Evolutionary conservation across 306 rosid genomes (phyloP).

Genomic region (Sindora glabra): DNA sequence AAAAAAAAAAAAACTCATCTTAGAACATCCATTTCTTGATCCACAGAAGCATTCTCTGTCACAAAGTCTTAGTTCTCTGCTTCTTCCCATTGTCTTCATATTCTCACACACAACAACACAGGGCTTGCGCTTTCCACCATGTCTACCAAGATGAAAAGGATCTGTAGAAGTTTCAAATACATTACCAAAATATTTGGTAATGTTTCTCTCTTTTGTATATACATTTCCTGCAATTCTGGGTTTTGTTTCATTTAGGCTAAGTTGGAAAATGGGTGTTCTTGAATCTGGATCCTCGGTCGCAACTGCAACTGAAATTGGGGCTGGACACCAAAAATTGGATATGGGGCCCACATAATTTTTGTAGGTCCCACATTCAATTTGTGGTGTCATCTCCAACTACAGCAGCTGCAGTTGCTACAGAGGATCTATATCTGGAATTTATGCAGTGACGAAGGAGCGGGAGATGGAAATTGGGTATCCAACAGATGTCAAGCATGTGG

Average conservation of each 20-base stretch:
- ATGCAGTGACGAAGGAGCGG: conserved; percentile 81
- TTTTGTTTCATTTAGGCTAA: conserved; percentile 15
- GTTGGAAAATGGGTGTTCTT: conserved; percentile 16
- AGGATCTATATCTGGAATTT: too few species aligned
- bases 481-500: conserved; percentile 83
- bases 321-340: too few species aligned
- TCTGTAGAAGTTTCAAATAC: conserved; percentile 42
- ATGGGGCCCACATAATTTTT: too few species aligned
- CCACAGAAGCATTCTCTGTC: conserved; percentile 27
- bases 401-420: too few species aligned
- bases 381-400: too few species aligned
- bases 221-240: not conserved
- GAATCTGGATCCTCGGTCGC: too few species aligned
- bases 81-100: conserved; percentile 14
- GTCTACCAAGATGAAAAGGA: conserved; percentile 55
- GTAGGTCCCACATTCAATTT: too few species aligned
- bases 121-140: conserved; percentile 45
- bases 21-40: conserved; percentile 21
- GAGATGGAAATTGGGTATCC: conserved; percentile 87
- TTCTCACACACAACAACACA: conserved; percentile 3
- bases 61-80: conserved; percentile 4
- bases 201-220: not conserved
- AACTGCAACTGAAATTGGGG: too few species aligned
- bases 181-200: conserved; percentile 44
- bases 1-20: conserved; percentile 1